phyloP scores from a whole-genome alignment of 768 basidiomycete species.

The Phallus indusiatus region DNA sequence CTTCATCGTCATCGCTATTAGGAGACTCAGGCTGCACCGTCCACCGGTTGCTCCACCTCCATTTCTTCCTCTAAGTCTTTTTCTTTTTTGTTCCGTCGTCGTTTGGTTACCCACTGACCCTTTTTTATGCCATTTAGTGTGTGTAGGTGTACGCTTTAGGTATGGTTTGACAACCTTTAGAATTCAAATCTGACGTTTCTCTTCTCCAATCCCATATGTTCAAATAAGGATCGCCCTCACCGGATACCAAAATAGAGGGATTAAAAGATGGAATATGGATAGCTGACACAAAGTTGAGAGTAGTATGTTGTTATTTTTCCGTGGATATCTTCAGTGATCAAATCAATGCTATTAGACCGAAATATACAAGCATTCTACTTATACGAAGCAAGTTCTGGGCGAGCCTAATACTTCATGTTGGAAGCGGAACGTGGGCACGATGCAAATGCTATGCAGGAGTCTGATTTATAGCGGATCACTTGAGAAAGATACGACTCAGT shows the following conservation, averaged over 20 bases:
- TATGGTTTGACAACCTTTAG: conserved; percentile 26
- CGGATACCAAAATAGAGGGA: conserved; percentile 56
- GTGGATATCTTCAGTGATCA: too few relatives aligned
- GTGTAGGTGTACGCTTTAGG: conserved; percentile 28
- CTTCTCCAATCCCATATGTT: conserved; percentile 68
- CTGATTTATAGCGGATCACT: too few relatives aligned
- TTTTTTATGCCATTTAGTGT: conserved; percentile 20
- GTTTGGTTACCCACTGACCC: conserved; percentile 13
- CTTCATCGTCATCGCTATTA: background rate
- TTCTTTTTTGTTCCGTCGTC: conserved; percentile 14
- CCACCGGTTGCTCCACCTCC: conserved; percentile 23
- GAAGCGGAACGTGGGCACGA: too few relatives aligned
- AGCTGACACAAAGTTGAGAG: conserved; percentile 68
- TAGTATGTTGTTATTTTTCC: too few relatives aligned
- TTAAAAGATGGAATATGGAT: conserved; percentile 53
- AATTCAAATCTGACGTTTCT: conserved; percentile 45
- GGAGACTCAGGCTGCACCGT: conserved; percentile 22
- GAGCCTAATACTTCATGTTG: too few relatives aligned
- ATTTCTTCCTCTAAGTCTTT: conserved; percentile 13
- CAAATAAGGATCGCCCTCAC: conserved; percentile 74
- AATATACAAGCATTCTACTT: too few relatives aligned
- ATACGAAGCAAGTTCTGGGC: too few relatives aligned
- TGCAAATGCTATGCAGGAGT: too few relatives aligned
- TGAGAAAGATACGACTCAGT: too few relatives aligned
- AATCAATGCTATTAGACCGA: too few relatives aligned